Base-by-base conservation (phyloP, 1,139 yeast genomes). In the Blastobotrys ciferrii region DNA sequence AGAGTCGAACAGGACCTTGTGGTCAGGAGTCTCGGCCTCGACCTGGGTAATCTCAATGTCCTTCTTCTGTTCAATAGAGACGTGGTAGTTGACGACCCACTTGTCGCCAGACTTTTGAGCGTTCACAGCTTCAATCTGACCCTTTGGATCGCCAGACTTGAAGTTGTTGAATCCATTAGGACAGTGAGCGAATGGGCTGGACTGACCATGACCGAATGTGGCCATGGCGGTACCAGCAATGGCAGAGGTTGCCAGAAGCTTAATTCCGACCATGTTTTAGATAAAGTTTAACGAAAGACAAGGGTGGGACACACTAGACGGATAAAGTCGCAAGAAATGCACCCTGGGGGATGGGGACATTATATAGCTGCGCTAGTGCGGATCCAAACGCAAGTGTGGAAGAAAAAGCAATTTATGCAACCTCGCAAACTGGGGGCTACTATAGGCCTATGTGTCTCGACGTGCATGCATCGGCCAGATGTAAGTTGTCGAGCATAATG, bases 41-140 rank as follows among this genome's bases (percentile, higher is more conserved):
- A 31, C 46, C 14, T 25, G 25, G 31, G 25, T 43, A 11, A 33
- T 18, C 15, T 25, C 17, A 32, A 37, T 14, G 2, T 36, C 42
- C 17, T 37, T 36, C 17, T 30, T 31, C n/a, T 33, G 37, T 13
- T 43, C 42, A 14, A 43, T 40, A 4, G n/a, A 4, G n/a, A 43
- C 46, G 30, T 43, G 46, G 23, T 43, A 43, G 12, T 32, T 43
- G 37, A 43, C 46, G 32, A 31, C 28, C 46, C 46, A 43, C 5
- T 28, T 28, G 9, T 37, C 37, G n/a, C 36, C 14, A 31, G 13
- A 14, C 19, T 36, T 31, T 14, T 35, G 37, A 19, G 42, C 42
- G 9, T 18, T 31, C 15, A 32, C 20, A 19, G 46, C 46, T 13
- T 36, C 19, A 28, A 43, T 37, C 6, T 42, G 37, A 5, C 41